Evolutionary conservation across 2,329 filamentous ascomycete genomes (phyloP), one percentile per base, ranked within the genome.

Genomic region (Ilyonectria sp.): DNA sequence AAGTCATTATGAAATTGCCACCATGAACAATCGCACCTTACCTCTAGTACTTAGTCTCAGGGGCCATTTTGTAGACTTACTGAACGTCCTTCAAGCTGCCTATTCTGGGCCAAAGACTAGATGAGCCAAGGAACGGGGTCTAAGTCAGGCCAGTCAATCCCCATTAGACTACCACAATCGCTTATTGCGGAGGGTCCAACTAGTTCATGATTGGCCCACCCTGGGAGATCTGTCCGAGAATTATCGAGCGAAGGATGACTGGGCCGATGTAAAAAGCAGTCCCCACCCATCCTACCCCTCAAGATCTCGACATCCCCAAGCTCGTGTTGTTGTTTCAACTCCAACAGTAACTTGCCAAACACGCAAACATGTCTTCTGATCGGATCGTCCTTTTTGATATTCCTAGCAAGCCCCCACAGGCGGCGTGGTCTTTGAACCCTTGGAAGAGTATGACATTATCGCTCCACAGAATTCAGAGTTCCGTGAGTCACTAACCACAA

Each of bases 381-480:
- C 78, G 82, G 49, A 81, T 91, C 43, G 80, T 87, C 9, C 77
- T 93, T 2, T 92, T 89, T 71, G 91, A 93, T 76, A 78, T 93
- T 3, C 87, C 90, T 3, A 89, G 84, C 78, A 86, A 83, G 75
- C 79, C 71, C 26, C 77, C 81, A 21, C 82, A 81, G 17, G 77
- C 81, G 44, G 80, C 79, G 8, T 93, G 92, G 92, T 91, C 90
- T 1, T 80, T 88, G 52, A 94, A 93, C 76, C 87, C 91, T 1
- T 93, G 91, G 91, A 93, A 92, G 80, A 89, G 90, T 91, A 80
- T 29, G 19, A 35, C 19, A 5, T 5, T 29, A 13, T 6, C 17
- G 40, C 33, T 19, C 11, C 23, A 21, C 49, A 19, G 78, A 77
- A 33, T 2, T 3, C 9, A 15, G 6, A n/a, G 55, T n/a, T 50